These are phyloP conservation scores for Backusella macrospora DNA, from an alignment of 192 early-diverging fungal species.

Conservation along the genomic window DNA sequence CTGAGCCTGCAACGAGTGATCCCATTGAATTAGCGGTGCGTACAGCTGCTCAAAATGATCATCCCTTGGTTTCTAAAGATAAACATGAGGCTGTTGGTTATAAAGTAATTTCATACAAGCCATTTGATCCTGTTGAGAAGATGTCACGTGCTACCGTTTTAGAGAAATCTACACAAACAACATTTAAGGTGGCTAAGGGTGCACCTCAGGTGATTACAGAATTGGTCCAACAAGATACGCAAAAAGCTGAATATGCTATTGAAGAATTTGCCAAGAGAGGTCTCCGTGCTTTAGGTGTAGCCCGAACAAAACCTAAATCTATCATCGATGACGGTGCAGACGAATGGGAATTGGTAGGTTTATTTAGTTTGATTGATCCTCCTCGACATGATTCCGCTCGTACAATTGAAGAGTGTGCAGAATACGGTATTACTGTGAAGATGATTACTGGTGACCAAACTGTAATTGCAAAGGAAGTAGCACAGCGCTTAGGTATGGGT, in stretches of 20 bases:
- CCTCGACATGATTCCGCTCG: conserved; percentile 68
- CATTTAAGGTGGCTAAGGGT: conserved; percentile 71
- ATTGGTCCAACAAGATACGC: conserved; percentile 49
- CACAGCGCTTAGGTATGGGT: conserved; percentile 67
- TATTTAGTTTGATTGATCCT: conserved; percentile 70
- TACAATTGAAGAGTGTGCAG: conserved; percentile 66
- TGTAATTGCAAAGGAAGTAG: conserved; percentile 76
- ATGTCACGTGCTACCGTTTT: conserved; percentile 67
- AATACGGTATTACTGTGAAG: conserved; percentile 71
- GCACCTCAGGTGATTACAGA: conserved; percentile 73
- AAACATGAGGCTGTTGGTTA: conserved; percentile 66
- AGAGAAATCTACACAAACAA: conserved; percentile 49
- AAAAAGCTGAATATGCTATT: conserved; percentile 55
- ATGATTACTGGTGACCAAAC: conserved; percentile 83
- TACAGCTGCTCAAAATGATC: conserved; percentile 53
- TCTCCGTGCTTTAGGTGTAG: conserved; percentile 74
- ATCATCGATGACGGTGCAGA: conserved; percentile 28
- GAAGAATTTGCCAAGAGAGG: conserved; percentile 66
- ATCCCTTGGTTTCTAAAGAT: conserved; percentile 50
- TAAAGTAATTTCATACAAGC: conserved; percentile 65
- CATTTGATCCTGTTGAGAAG: conserved; percentile 75
- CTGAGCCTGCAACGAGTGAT: conserved; percentile 74
- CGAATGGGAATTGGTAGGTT: conserved; percentile 65
- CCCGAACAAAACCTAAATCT: conserved; percentile 52
- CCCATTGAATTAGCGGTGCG: conserved; percentile 79